Evolutionary conservation across 495 filamentous ascomycete species (phyloP).

Genomic region (Annulohypoxylon maeteangense): DNA sequence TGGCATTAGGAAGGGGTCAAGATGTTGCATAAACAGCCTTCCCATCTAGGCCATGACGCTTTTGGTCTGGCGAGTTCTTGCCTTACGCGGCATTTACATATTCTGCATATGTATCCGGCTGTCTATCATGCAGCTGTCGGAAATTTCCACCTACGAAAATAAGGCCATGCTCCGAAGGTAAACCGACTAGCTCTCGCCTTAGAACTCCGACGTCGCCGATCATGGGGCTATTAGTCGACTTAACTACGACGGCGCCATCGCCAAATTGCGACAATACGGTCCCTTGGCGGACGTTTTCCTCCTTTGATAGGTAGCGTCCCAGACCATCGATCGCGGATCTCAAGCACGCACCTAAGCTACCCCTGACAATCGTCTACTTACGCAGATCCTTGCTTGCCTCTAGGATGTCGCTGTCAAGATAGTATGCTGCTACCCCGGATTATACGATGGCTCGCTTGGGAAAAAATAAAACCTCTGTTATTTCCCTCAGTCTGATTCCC

Average conservation of each 20-base stretch:
- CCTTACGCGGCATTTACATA: background rate
- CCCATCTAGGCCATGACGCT: constrained; percentile 6
- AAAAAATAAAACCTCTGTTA: constrained; percentile 18
- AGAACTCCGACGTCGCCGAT: constrained; percentile 5
- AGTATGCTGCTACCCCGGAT: constrained; percentile 7
- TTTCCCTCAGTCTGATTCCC: background rate
- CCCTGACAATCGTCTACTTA: constrained; percentile 7
- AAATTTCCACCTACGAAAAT: constrained; percentile 17
- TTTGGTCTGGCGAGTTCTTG: constrained; percentile 6
- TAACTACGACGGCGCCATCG: background rate
- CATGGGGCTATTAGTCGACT: background rate
- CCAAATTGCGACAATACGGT: background rate
- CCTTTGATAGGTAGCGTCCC: constrained; percentile 13
- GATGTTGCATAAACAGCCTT: constrained; percentile 21
- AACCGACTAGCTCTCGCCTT: constrained; percentile 7
- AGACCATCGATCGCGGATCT: constrained; percentile 17
- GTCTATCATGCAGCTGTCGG: background rate
- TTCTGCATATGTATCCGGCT: background rate
- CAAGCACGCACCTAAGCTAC: background rate
- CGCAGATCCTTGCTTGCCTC: constrained; percentile 11
- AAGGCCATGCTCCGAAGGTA: constrained; percentile 3
- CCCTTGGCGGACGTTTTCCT: constrained; percentile 10
- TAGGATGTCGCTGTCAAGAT: background rate
- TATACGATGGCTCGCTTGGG: background rate
- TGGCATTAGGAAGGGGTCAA: constrained; percentile 4